These are phyloP conservation scores for Suaeda aralocaspica DNA, from an alignment of 148 eudicot species.

Conservation along the genomic window DNA sequence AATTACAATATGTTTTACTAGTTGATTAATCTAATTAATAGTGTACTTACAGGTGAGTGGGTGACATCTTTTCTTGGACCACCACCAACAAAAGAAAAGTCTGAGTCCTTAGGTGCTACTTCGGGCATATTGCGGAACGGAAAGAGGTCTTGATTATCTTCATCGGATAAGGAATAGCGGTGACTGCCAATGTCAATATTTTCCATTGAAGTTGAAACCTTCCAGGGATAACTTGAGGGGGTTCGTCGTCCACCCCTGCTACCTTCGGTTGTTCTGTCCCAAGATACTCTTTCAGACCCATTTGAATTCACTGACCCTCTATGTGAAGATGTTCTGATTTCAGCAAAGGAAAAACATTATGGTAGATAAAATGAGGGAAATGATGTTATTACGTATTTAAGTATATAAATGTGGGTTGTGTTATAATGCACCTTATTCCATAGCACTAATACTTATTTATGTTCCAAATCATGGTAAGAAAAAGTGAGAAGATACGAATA, in stretches of 20 bases:
- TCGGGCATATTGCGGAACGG: conserved; percentile 28
- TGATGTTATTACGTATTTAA: too few species aligned
- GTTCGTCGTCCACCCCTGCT: conserved; percentile 20
- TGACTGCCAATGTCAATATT: conserved; percentile 18
- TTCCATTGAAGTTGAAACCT: conserved; percentile 28
- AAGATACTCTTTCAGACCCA: conserved; percentile 17
- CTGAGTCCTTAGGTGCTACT: conserved; percentile 23
- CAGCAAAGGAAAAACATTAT: neutral
- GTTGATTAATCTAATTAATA: neutral
- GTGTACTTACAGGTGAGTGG: conserved; percentile 30
- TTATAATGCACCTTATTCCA: too few species aligned
- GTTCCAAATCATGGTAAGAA: too few species aligned
- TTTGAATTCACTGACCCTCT: conserved; percentile 10
- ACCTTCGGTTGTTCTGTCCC: conserved; percentile 23
- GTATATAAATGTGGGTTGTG: too few species aligned
- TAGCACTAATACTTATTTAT: too few species aligned
- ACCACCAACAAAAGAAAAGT: conserved; percentile 25
- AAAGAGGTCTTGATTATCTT: conserved; percentile 27
- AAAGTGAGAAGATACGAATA: too few species aligned
- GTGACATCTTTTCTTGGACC: conserved; percentile 23
- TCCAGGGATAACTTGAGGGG: conserved; percentile 12
- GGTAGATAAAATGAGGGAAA: too few species aligned
- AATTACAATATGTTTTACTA: neutral
- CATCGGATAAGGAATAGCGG: conserved; percentile 27
- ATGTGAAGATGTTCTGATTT: conserved; percentile 21